Evolutionary conservation across 2,329 filamentous ascomycete genomes (phyloP), one percentile per base, ranked within the genome.

Genomic region (Alternaria triticina): DNA sequence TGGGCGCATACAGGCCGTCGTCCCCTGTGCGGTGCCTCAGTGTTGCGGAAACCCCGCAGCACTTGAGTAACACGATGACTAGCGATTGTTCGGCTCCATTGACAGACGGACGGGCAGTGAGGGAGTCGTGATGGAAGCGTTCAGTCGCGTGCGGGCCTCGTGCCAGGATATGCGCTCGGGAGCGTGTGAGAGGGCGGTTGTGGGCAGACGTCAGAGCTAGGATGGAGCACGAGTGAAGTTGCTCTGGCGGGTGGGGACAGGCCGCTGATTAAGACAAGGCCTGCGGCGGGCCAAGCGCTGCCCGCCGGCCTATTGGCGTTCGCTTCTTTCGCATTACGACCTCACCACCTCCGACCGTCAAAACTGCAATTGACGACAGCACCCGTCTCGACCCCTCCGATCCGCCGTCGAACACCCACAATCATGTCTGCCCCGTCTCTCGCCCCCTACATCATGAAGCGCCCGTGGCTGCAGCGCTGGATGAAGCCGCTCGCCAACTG

Each of bases 401-500:
- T 57, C 60, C 62, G 44, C 56, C 68, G 67, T 61, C 71, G 51
- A 66, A 63, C 47, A 50, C 54, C 67, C 76, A 72, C 72, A 73
- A 80, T 79, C 81, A 91, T 93, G 90, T 90, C 89, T 81, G 87
- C 88, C 78, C 88, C 88, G 69, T 90, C 86, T 78, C 87, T 93
- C 82, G 88, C 91, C 77, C 91, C 88, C 74, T 94, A 89, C 80
- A 88, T 97, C 79, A 80, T 89, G 80, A 91, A 91, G 86, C 90
- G 94, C 78, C 94, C 95, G 73, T 97, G 92, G 92, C 89, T 98
- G 79, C 85, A 86, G 82, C 90, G 86, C 75, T 86, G 91, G 84
- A 84, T 98, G 82, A 88, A 85, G 85, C 96, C 96, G 71, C 80
- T 97, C 70, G 88, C 94, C 82, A 88, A 89, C 78, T 97, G 93